Base-by-base conservation (phyloP, 306 rosid species). In the Begonia fuchsioides region DNA sequence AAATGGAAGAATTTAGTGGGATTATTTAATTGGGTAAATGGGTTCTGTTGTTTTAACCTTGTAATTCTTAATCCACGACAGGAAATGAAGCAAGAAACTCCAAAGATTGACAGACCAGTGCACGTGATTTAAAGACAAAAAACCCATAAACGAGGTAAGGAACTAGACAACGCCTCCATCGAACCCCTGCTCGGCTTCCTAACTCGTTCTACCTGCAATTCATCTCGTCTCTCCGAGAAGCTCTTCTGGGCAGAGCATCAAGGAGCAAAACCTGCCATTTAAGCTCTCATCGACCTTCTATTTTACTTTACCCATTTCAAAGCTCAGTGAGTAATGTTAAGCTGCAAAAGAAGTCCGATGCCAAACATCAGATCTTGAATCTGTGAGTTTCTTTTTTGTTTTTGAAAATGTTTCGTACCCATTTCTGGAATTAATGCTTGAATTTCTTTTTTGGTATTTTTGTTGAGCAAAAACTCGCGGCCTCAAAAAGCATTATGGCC, bases 111-210 rank as follows among this genome's bases (percentile, higher is more conserved):
- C 35, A 26, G 35, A 26, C 20, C 16, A 47, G 17, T 47, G 50
- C 18, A 47, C 50, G 50, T 47, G 50, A 15, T 47, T 47, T 16
- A 26, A 47, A 13, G 50, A 47, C 50, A 47, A 16, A 47, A 46
- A 26, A 15, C 16, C 50, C 17, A 8, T 14, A 9, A 47, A 47
- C 50, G 17, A 46, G 17, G 50, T 46, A 46, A 13, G 15, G 5
- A 2, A 46, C 17, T 13, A 46, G 50, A 46, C 50, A 15, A 10
- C 17, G 10, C 15, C 16, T 16, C 18, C 12, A n/a, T 9, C 18
- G 16, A 47, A 47, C 14, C 50, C 2, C 14, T n/a, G 45, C 1
- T 1, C 17, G 10, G 15, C 50, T 47, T 10, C 7, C 35, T 26
- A 6, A 26, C 35, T 26, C 35, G 35, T 26, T 26, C 50, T 15